Evolutionary conservation across 345 rosid genomes (phyloP), one percentile per base, ranked within the genome.

Genomic region (Hibiscus tridactylites): DNA sequence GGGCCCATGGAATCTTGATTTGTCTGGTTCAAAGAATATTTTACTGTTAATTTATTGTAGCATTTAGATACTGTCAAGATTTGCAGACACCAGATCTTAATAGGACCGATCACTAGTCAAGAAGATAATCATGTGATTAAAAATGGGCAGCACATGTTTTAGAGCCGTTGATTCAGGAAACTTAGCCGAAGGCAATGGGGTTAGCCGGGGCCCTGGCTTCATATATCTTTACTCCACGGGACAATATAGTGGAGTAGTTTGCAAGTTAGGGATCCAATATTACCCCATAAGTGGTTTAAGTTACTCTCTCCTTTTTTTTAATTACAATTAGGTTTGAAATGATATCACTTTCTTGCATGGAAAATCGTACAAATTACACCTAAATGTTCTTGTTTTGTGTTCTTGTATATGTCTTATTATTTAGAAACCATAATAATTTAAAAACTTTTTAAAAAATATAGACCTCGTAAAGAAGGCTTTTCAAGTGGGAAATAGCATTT

Each of bases 111-210:
- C 17, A 42, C n/a, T 67, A 17, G 58, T 28, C 9, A 42, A 67
- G 24, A 62, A 9, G 29, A 57, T 57, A 47, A 47, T 47, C 16
- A 47, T 47, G 58, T n/a, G 71, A 39, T 10, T 37, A 37, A 46
- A 67, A 52, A 49, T 67, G 15, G 9, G 71, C 58, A 13, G 33
- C 24, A 15, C 71, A 61, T 60, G 77, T 42, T 37, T 16, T 52
- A 13, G 11, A 69, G 61, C 72, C 72, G 31, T 56, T 33, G 49
- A 69, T 69, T 53, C 19, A n/a, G 61, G 61, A 69, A 49, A 69
- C 12, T 47, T 13, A 47, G 52, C 52, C 52, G 42, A 29, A 29
- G 3, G 31, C 31, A 29, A 29, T 29, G 31, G 3, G 31, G 31
- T 29, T 29, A 29, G 31, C 3, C 31, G 42, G 35, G 42, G 42